These are phyloP conservation scores for Microbotryum intermedium DNA, from an alignment of 1,284 basidiomycete genomes.

Conservation along the genomic window DNA sequence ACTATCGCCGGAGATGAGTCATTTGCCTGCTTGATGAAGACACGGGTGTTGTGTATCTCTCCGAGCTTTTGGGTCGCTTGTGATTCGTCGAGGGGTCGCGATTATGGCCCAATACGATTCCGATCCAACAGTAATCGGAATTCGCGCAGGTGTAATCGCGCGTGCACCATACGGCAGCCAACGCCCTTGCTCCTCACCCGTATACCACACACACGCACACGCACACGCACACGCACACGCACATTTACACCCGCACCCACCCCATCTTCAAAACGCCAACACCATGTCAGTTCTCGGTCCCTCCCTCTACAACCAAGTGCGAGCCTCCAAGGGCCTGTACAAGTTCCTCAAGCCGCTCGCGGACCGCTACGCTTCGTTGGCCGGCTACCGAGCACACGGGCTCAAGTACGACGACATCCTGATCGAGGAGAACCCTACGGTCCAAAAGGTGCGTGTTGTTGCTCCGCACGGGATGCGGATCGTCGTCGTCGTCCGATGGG, in stretches of 20 bases:
- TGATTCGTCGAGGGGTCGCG: too few species aligned
- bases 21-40: neutral
- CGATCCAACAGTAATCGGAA: too few species aligned
- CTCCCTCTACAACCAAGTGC: conserved; percentile 20
- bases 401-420: conserved; percentile 93
- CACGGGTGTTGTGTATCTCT: neutral
- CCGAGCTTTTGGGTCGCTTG: too few species aligned
- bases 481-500: too few species aligned
- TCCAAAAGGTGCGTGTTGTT: conserved; percentile 61
- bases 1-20: neutral
- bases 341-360: conserved; percentile 69
- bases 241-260: neutral
- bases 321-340: conserved; percentile 43
- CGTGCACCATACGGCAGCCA: neutral
- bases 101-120: too few species aligned
- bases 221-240: neutral
- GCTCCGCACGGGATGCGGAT: too few species aligned
- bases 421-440: conserved; percentile 72
- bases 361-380: conserved; percentile 68
- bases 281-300: conserved; percentile 25
- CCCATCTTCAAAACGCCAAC: neutral
- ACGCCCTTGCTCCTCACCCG: neutral
- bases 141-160: too few species aligned
- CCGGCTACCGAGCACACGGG: conserved; percentile 82
- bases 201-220: neutral